These are phyloP conservation scores for Hypocreales sp. DNA, from an alignment of 2,329 filamentous ascomycete species.

Conservation along the genomic window DNA sequence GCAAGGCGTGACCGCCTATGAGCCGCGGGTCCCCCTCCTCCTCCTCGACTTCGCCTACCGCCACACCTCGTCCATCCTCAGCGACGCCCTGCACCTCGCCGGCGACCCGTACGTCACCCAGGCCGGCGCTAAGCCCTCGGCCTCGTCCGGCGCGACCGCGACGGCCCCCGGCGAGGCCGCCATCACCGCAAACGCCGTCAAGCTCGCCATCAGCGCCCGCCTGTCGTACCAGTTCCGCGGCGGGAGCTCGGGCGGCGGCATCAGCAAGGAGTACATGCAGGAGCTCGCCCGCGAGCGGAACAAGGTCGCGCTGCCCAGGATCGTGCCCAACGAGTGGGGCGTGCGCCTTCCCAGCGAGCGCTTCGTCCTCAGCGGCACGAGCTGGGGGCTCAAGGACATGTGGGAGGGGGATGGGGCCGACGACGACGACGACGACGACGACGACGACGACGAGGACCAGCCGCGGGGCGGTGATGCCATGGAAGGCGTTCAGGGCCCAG, in stretches of 20 bases:
- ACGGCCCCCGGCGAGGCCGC: constrained; percentile 32
- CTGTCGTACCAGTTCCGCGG: constrained; percentile 54
- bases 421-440: constrained; percentile 21
- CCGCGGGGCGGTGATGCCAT: constrained; percentile 29
- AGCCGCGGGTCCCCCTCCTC: constrained; percentile 67
- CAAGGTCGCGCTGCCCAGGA: constrained; percentile 46
- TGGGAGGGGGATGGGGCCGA: constrained; percentile 34
- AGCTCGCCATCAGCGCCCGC: constrained; percentile 55
- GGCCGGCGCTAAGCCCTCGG: constrained; percentile 36
- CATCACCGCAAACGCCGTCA: constrained; percentile 52
- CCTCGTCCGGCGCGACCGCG: constrained; percentile 30
- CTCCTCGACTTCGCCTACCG: constrained; percentile 80
- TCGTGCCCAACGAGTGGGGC: constrained; percentile 51
- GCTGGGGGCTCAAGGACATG: constrained; percentile 47
- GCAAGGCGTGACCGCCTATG: constrained; percentile 65
- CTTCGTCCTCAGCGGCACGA: constrained; percentile 50
- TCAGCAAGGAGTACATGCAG: constrained; percentile 60
- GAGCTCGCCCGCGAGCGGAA: constrained; percentile 62
- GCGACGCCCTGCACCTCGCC: constrained; percentile 53
- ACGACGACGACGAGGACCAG: constrained; percentile 24
- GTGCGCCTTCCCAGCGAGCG: constrained; percentile 50
- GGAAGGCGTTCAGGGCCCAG: constrained; percentile 28
- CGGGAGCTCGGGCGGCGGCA: constrained; percentile 33
- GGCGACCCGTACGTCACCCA: constrained; percentile 51
- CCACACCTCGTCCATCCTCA: constrained; percentile 57